Percentiles rank a stretch among this genome's conserved stretches.
Evolutionary conservation across 495 filamentous ascomycete genomes (phyloP).

Genomic region (Penicillium silybi): DNA sequence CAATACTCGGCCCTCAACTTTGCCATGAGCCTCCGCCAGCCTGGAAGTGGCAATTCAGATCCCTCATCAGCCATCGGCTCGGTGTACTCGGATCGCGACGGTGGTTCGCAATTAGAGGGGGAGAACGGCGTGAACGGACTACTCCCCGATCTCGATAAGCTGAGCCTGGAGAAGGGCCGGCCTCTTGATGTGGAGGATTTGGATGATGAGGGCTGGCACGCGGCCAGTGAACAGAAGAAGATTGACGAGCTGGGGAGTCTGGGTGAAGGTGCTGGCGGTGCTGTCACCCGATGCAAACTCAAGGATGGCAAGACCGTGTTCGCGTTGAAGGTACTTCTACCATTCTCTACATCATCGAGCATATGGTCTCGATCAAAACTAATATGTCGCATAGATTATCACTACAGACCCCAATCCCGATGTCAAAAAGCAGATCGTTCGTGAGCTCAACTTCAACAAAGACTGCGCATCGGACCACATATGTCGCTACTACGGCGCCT

Average conservation of each 20-base stretch:
- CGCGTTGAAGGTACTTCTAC: slow-evolving; percentile 75
- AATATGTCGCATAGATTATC: slow-evolving; percentile 64
- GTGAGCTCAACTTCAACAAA: slow-evolving; percentile 96
- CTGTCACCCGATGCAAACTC: slow-evolving; percentile 85
- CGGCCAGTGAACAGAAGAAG: slow-evolving; percentile 81
- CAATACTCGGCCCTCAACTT: slow-evolving; percentile 76
- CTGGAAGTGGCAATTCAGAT: slow-evolving; percentile 67
- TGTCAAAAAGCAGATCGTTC: slow-evolving; percentile 95
- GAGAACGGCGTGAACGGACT: slow-evolving; percentile 65
- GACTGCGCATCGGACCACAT: slow-evolving; percentile 91
- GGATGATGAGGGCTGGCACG: slow-evolving; percentile 92
- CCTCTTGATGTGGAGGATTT: slow-evolving; percentile 87
- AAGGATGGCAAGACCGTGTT: slow-evolving; percentile 92
- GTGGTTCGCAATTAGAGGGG: slow-evolving; percentile 65
- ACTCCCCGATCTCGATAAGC: slow-evolving; percentile 68
- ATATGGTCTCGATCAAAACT: slow-evolving; percentile 9
- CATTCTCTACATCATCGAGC: no score
- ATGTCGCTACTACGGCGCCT: slow-evolving; percentile 95
- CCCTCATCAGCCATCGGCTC: slow-evolving; percentile 85
- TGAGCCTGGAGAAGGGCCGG: slow-evolving; percentile 73
- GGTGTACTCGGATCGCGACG: slow-evolving; percentile 70
- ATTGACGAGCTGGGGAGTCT: slow-evolving; percentile 86
- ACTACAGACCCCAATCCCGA: slow-evolving; percentile 97
- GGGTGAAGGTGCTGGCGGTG: slow-evolving; percentile 93
- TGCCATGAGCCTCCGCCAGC: slow-evolving; percentile 58